Percentiles rank a stretch among this genome's conserved stretches.
These are phyloP conservation scores for Chaetoscypha palmicola DNA, from an alignment of 2,329 filamentous ascomycete species.

Conservation along the genomic window DNA sequence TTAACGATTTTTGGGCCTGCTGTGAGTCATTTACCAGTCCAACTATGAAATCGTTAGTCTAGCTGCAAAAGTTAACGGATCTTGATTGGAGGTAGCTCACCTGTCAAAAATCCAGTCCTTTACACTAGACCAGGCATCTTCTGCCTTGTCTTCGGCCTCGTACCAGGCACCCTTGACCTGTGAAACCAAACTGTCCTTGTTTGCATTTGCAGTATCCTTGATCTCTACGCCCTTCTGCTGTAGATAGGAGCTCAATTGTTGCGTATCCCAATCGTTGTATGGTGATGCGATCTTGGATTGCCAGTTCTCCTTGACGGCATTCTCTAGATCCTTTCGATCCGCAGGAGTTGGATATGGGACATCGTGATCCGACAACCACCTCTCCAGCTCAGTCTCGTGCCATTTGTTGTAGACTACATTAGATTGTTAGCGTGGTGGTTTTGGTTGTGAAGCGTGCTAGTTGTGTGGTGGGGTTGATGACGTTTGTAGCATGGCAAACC, in stretches of 20 bases:
- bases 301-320: slow-evolving; percentile 87
- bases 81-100: slow-evolving; percentile 36
- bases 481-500: neutral
- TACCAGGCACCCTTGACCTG: slow-evolving; percentile 71
- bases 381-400: slow-evolving; percentile 95
- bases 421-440: slow-evolving; percentile 29
- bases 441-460: neutral
- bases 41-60: slow-evolving; percentile 13
- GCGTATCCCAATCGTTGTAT: slow-evolving; percentile 69
- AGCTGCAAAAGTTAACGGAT: neutral
- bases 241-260: slow-evolving; percentile 62
- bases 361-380: slow-evolving; percentile 90
- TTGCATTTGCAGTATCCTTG: slow-evolving; percentile 58
- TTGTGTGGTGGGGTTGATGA: neutral
- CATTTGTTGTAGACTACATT: slow-evolving; percentile 88
- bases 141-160: slow-evolving; percentile 70
- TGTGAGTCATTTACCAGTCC: slow-evolving; percentile 15
- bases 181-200: slow-evolving; percentile 59
- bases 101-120: slow-evolving; percentile 90
- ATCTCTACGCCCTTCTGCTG: slow-evolving; percentile 63
- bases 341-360: slow-evolving; percentile 84
- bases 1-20: too few species aligned
- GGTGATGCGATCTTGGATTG: slow-evolving; percentile 65
- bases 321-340: slow-evolving; percentile 91
- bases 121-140: slow-evolving; percentile 62